Conservation (phyloP, 2,329 filamentous ascomycete genomes). For the Phialocephala sp. region DNA sequence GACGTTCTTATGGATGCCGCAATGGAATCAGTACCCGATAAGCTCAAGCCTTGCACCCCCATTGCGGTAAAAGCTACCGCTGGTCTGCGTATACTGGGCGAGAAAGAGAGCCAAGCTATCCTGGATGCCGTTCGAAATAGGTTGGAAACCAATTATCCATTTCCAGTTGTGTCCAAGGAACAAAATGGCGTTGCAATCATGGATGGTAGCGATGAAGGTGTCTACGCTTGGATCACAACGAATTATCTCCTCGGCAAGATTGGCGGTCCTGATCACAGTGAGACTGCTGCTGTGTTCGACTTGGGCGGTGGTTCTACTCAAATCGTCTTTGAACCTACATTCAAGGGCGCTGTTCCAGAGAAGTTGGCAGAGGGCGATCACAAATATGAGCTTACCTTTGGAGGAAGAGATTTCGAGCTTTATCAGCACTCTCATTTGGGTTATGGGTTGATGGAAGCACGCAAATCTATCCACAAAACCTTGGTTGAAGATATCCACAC, state of each 20-base stretch:
- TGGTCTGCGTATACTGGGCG: conserved; percentile 84
- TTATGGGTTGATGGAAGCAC: conserved; percentile 94
- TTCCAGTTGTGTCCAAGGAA: conserved; percentile 87
- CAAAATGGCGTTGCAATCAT: conserved; percentile 93
- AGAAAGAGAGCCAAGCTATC: conserved; percentile 77
- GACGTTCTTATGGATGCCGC: conserved; percentile 88
- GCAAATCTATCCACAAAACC: conserved; percentile 79
- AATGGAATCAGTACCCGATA: conserved; percentile 81
- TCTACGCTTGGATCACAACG: conserved; percentile 98
- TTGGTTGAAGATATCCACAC: conserved; percentile 76
- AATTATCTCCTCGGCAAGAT: conserved; percentile 99
- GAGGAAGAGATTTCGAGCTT: conserved; percentile 86
- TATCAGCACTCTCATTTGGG: conserved; percentile 99
- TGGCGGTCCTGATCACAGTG: conserved; percentile 85
- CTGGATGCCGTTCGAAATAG: conserved; percentile 82
- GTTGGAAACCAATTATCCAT: conserved; percentile 88
- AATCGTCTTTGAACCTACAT: conserved; percentile 97
- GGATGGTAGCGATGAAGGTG: conserved; percentile 96
- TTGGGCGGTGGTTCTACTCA: conserved; percentile 96
- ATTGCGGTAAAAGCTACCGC: conserved; percentile 98
- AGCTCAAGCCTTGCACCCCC: conserved; percentile 89
- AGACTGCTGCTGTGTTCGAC: conserved; percentile 94
- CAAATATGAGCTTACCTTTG: conserved; percentile 91
- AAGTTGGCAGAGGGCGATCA: conserved; percentile 89
- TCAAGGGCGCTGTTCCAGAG: conserved; percentile 81